Percentiles rank a stretch among this genome's conserved stretches.
phyloP scores from a whole-genome alignment of 2,329 filamentous ascomycete species.

The Helminthosporium solani region DNA sequence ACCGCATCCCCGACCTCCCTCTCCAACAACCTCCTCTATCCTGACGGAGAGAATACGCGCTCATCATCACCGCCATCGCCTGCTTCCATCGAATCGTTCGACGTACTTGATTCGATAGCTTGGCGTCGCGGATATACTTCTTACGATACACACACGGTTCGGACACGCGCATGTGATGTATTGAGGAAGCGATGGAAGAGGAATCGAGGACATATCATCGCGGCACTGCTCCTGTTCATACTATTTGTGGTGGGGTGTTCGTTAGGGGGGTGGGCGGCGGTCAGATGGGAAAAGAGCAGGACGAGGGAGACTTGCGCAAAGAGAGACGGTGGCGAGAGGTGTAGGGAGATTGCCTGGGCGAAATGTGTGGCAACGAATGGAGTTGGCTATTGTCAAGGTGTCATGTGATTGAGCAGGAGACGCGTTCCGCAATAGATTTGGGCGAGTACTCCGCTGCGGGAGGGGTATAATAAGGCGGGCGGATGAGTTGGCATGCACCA shows the following conservation, averaged over 20 bases:
- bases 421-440: not conserved
- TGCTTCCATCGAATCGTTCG: slow-evolving; percentile 37
- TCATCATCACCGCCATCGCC: slow-evolving; percentile 38
- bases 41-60: slow-evolving; percentile 28
- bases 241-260: slow-evolving; percentile 23
- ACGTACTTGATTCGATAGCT: slow-evolving; percentile 34
- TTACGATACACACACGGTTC: slow-evolving; percentile 5
- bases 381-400: slow-evolving; percentile 24
- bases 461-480: no score
- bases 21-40: slow-evolving; percentile 30
- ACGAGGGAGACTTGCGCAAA: slow-evolving; percentile 11
- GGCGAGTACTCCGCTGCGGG: not conserved
- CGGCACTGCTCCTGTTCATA: slow-evolving; percentile 20
- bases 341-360: slow-evolving; percentile 19
- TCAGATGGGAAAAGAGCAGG: slow-evolving; percentile 17
- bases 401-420: slow-evolving; percentile 9
- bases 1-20: slow-evolving; percentile 13
- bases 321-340: slow-evolving; percentile 22
- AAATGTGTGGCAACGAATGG: slow-evolving; percentile 22
- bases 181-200: slow-evolving; percentile 19
- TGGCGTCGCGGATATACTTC: slow-evolving; percentile 33
- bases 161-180: slow-evolving; percentile 2
- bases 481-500: slow-evolving; percentile 8
- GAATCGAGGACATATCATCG: slow-evolving; percentile 21
- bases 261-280: slow-evolving; percentile 20